phyloP scores from a whole-genome alignment of 768 basidiomycete species.

The Inosperma sp. region DNA sequence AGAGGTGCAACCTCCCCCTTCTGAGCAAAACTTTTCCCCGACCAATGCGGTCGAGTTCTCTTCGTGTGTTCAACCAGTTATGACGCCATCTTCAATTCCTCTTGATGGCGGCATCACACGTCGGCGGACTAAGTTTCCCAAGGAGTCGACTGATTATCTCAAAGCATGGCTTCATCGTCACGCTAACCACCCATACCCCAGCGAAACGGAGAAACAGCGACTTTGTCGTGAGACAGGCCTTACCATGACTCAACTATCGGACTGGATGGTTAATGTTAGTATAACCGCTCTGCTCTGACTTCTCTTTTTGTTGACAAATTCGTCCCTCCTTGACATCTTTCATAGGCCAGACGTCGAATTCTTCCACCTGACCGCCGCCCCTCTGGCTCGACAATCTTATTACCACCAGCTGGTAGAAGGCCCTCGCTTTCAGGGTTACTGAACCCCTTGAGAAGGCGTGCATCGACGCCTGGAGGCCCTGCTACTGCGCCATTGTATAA shows the following conservation, averaged over 20 bases:
- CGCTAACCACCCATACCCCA: constrained; percentile 85
- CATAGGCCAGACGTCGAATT: constrained; percentile 74
- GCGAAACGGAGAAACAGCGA: constrained; percentile 88
- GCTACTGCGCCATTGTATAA: constrained; percentile 69
- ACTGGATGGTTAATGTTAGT: constrained; percentile 88
- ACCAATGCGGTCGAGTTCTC: constrained; percentile 41
- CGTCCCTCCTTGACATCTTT: constrained; percentile 10
- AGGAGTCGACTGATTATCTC: constrained; percentile 85
- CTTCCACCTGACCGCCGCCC: constrained; percentile 78
- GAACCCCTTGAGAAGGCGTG: constrained; percentile 48
- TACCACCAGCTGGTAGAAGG: constrained; percentile 48
- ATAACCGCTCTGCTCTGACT: constrained; percentile 10
- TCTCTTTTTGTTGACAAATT: constrained; percentile 9
- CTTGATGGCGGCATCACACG: constrained; percentile 74
- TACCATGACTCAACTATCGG: constrained; percentile 86
- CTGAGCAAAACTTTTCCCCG: constrained; percentile 40
- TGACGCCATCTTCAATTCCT: constrained; percentile 45
- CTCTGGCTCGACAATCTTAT: constrained; percentile 72
- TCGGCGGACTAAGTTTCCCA: constrained; percentile 83
- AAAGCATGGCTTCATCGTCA: constrained; percentile 87
- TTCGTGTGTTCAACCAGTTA: constrained; percentile 49
- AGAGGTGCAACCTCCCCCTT: too few relatives aligned
- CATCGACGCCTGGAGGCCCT: constrained; percentile 57
- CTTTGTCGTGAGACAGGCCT: constrained; percentile 81
- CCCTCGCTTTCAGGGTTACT: constrained; percentile 39